Base-by-base conservation (phyloP, 1,284 basidiomycete genomes). In the Cryptococcus hybrid region DNA sequence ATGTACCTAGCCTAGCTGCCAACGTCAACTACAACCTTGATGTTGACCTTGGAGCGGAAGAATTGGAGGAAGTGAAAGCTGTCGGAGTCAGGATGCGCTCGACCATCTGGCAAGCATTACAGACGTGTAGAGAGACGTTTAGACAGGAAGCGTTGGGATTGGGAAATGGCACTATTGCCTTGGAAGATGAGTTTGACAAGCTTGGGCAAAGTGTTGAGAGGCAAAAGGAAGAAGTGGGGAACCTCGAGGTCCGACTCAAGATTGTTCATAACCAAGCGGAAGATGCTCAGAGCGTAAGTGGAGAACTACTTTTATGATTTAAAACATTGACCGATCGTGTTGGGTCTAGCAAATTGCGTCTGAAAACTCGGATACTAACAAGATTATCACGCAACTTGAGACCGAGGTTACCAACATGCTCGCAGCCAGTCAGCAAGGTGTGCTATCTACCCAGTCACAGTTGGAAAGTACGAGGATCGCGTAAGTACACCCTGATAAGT, bases 151-250 rank as follows among this genome's bases (percentile, higher is more conserved):
- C 85, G 18, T 84, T 85, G n/a, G 75, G 82, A 38, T 76, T 90
- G 47, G 87, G 89, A 72, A 88, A 84, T 60, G 86, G 88, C 60
- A 83, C 83, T 40, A 88, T 90, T 61, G 84, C 83, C 61, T 81
- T 90, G 24, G 90, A 92, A 62, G 84, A 92, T 62, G 86, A 89
- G 61, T 82, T 89, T 9, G 89, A 92, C 67, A 83, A 86, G 62
- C 75, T 90, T 52, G 58, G 40, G 1, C 73, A 77, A 54, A 61
- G 63, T 42, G 69, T 76, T 1, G 75, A 76, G 49, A 63, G 67
- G 30, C 66, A 73, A 59, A 85, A 87, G 51, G 85, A 88, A 62
- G 88, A 90, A 64, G 84, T 86, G 35, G 78, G 78, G 43, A 85
- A 86, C 66, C 69, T 86, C 24, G 86, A 88, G 70, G 86, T 68